Base-by-base conservation (phyloP, 352 stramenopile species). In the Phytophthora crassamura region DNA sequence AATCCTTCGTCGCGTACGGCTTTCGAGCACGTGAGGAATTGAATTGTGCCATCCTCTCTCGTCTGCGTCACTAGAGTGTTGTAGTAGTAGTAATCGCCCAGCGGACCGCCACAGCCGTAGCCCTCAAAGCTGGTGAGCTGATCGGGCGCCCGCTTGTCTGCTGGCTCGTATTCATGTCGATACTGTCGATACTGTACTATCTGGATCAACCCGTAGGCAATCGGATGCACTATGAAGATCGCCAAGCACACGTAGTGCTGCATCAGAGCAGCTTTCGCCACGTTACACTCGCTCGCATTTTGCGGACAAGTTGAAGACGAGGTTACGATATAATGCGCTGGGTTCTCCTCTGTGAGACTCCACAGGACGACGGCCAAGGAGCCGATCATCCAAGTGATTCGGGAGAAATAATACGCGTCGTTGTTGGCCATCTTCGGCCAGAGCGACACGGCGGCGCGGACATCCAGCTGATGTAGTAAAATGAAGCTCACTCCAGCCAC, bases 351-450 rank as follows among this genome's bases (percentile, higher is more conserved):
- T 0, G 48, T 72, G 15, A 80, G 59, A 30, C 62, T 71, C 67
- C 67, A 72, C 39, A 76, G 52, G 52, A 80, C 71, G 7, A 74
- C 40, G 15, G 32, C 28, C 16, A 77, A 57, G 7, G 72, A 64
- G 0, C 50, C 51, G 18, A 75, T 53, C 72, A 80, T 80, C 72
- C 72, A 80, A 7, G 56, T 52, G 36, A 77, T 65, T 12, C 72
- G 57, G 8, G 51, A 47, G 20, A 72, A 67, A 33, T 80, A 80
- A 28, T 66, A 80, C 30, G 72, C 61, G 61, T 80, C 72, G 22
- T 80, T 80, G 48, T 80, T 80, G 15, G 68, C 60, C 72, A 80
- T 77, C 38, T 75, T 75, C 2, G 67, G 67, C 72, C 72, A 80
- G 5, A 80, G 41, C 15, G 68, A 75, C 38, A 74, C 72, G 2